phyloP scores from a whole-genome alignment of 495 filamentous ascomycete species.

The Neurospora tetrasperma region DNA sequence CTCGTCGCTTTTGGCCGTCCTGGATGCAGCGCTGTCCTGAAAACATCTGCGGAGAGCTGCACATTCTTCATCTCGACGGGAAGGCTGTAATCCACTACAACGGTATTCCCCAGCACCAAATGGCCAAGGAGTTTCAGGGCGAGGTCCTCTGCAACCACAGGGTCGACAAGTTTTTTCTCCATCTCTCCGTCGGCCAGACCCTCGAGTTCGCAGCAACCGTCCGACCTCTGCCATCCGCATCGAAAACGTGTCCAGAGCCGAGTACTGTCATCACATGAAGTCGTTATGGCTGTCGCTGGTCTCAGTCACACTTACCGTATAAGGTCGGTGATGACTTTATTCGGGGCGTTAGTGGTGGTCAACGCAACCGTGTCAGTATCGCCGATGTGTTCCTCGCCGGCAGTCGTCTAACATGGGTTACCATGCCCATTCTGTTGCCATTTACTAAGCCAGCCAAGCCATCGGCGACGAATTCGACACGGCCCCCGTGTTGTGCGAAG shows the following conservation, averaged over 20 bases:
- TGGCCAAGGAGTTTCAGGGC: conserved; percentile 40
- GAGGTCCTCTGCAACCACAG: conserved; percentile 38
- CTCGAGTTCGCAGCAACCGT: conserved; percentile 50
- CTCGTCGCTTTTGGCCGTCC: conserved; percentile 72
- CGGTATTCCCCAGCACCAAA: conserved; percentile 36
- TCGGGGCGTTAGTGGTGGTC: too few species aligned
- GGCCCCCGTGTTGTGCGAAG: too few species aligned
- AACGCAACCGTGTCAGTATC: too few species aligned
- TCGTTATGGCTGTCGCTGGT: too few species aligned
- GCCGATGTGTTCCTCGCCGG: too few species aligned
- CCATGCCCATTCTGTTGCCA: conserved; percentile 26
- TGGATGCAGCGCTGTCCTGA: conserved; percentile 51
- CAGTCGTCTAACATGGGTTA: conserved; percentile 22
- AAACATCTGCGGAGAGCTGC: conserved; percentile 42
- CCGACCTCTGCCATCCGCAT: too few species aligned
- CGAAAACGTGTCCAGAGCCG: too few species aligned
- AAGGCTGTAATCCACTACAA: conserved; percentile 42
- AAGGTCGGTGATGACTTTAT: too few species aligned
- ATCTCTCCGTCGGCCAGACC: conserved; percentile 57
- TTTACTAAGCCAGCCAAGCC: conserved; percentile 65
- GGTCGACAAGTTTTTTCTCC: conserved; percentile 52
- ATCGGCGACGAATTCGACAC: conserved; percentile 55
- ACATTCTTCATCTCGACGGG: conserved; percentile 27
- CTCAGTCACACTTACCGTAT: too few species aligned
- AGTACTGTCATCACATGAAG: too few species aligned